Conservation (phyloP, 805 yeast genomes). For the Barnettozyma sp. region DNA sequence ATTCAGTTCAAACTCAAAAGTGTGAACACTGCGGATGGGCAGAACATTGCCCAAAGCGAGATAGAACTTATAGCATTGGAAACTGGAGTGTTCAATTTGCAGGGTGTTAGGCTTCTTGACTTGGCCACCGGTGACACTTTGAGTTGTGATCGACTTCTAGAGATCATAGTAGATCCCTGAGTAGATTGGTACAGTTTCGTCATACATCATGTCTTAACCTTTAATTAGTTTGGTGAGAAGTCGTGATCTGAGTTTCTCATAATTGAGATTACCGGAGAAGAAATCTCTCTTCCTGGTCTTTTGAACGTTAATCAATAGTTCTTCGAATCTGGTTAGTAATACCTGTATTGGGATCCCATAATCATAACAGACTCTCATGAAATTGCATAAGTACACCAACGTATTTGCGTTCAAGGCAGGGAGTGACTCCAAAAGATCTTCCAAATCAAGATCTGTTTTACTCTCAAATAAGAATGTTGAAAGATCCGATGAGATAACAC, state of each 20-base stretch:
- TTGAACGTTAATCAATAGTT: constrained; percentile 27
- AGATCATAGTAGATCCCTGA: constrained; percentile 42
- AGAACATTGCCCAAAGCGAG: constrained; percentile 53
- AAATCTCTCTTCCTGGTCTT: constrained; percentile 25
- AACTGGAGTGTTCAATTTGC: constrained; percentile 56
- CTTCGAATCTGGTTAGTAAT: constrained; percentile 25
- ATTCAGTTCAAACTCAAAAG: constrained; percentile 48
- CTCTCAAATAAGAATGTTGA: constrained; percentile 21
- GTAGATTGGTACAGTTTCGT: too few species aligned
- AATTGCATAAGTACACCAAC: constrained; percentile 33
- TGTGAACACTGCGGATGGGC: constrained; percentile 31
- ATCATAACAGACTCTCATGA: constrained; percentile 29
- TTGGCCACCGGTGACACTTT: constrained; percentile 55
- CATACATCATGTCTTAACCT: too few species aligned
- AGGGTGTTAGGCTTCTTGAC: constrained; percentile 62
- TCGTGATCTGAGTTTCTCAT: constrained; percentile 27
- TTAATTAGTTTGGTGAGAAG: constrained; percentile 24
- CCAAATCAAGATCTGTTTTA: constrained; percentile 25
- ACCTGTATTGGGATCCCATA: constrained; percentile 17
- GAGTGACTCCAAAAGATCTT: constrained; percentile 31
- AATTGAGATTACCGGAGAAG: constrained; percentile 20
- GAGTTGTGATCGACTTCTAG: constrained; percentile 64
- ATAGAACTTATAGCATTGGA: constrained; percentile 54
- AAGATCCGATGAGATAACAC: constrained; percentile 32
- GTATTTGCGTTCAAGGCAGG: constrained; percentile 37